Base-by-base conservation (phyloP, 1,284 basidiomycete species). In the Trichosporon coremiiforme region DNA sequence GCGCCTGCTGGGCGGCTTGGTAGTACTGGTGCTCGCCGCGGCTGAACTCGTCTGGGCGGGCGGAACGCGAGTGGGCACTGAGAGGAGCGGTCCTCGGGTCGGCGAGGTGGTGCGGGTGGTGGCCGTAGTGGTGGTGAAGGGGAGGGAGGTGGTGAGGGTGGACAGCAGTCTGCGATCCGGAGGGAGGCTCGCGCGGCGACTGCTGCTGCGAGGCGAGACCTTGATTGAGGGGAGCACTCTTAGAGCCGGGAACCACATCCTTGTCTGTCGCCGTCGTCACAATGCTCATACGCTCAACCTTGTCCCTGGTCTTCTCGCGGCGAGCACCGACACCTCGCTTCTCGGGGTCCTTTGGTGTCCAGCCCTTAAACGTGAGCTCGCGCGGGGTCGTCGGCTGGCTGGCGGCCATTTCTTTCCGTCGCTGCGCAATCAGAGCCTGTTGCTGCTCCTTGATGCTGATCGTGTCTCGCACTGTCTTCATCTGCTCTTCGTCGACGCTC, bases 371-470 rank as follows among this genome's bases (percentile, higher is more conserved):
- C 25, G 78, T 81, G 55, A 81, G 67, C 66, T 81, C 80, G 53
- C 78, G 79, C 6, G 79, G 79, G 9, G 78, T 80, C 22, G 70
- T 75, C 1, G 78, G 77, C 38, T 75, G 76, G 66, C 76, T 73
- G 66, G 76, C 76, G 10, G 77, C 76, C 65, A 74, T 74, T 47
- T 81, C 79, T 69, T 76, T 72, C 9, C 79, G 70, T 45, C 81
- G 71, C n/a, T 77, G 75, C 25, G 81, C 81, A 41, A 82, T 82
- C 31, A 82, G 70, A 1, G 81, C 81, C 74, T 82, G 77, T 62
- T 82, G 81, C 71, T 82, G 81, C 69, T 81, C 78, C 68, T 79
- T 79, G 73, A 82, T 81, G 64, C 77, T 78, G 57, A 82, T 77
- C 20, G 80, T 82, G 69, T 81, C 77, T 33, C 80, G 80, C 22